Evolutionary conservation across 108 stramenopile species (phyloP).

Genomic region (Pseudonitzschia multistriata): DNA sequence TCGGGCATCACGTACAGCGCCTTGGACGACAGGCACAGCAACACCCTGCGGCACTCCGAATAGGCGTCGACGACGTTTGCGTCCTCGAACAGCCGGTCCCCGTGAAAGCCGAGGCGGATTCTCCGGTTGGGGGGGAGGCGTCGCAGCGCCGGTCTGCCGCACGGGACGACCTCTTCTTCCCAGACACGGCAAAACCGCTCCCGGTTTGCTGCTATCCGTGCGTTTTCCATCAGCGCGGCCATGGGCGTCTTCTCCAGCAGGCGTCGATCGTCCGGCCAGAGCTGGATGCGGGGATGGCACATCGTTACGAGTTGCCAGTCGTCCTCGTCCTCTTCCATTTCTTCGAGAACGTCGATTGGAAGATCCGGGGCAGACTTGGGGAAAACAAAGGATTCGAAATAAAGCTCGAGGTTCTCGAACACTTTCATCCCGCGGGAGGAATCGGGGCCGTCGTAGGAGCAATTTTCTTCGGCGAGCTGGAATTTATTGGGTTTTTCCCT

Average conservation of each 20-base stretch:
- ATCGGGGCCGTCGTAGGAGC: conserved; percentile 59
- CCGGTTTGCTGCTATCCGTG: conserved; percentile 20
- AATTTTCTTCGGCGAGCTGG: conserved; percentile 52
- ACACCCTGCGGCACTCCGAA: conserved; percentile 62
- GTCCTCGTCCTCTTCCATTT: conserved; percentile 27
- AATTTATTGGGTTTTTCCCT: conserved; percentile 27
- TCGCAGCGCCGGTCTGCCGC: conserved; percentile 60
- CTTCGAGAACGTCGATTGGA: conserved; percentile 15
- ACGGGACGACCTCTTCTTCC: conserved; percentile 72
- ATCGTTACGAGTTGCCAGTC: conserved; percentile 30
- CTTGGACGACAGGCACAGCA: conserved; percentile 57
- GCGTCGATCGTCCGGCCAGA: conserved; percentile 47
- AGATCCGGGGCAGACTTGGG: conserved; percentile 20
- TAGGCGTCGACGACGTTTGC: conserved; percentile 40
- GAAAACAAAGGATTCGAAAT: conserved; percentile 74
- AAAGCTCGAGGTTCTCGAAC: conserved; percentile 60
- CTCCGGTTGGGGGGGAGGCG: conserved; percentile 54
- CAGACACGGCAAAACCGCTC: conserved; percentile 75
- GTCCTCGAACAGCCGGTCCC: conserved; percentile 37
- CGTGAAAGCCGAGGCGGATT: conserved; percentile 71
- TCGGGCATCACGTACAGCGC: conserved; percentile 70
- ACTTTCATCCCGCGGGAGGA: conserved; percentile 45
- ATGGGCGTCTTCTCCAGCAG: not conserved
- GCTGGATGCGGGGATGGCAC: conserved; percentile 39
- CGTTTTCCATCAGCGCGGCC: conserved; percentile 16